Percentiles rank a stretch among this genome's conserved stretches.
Conservation (phyloP, 140 eudicot genomes). For the Ambrosia hybrid region DNA sequence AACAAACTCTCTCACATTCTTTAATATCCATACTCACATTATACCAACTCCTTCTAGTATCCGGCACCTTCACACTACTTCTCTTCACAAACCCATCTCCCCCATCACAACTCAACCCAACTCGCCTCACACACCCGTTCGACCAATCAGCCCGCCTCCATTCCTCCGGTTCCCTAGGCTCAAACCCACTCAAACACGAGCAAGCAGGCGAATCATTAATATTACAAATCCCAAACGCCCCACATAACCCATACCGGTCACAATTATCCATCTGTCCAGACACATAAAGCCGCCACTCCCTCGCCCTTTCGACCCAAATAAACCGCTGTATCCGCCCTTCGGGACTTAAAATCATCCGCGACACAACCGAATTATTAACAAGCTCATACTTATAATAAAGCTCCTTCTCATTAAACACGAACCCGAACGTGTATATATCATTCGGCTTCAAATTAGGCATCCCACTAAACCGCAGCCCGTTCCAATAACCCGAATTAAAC, state of each 20-base stretch:
- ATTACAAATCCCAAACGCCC: conserved; percentile 44
- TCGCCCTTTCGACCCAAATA: conserved; percentile 27
- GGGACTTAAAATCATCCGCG: conserved; percentile 34
- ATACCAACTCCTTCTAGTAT: conserved; percentile 38
- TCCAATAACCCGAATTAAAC: conserved; percentile 47
- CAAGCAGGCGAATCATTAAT: conserved; percentile 39
- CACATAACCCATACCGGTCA: conserved; percentile 46
- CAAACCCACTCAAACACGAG: conserved; percentile 45
- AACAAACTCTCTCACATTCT: conserved; percentile 41
- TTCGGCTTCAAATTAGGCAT: conserved; percentile 43
- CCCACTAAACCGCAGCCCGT: conserved; percentile 47
- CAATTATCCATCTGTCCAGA: conserved; percentile 44
- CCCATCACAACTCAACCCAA: conserved; percentile 30
- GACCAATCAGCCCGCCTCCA: conserved; percentile 50
- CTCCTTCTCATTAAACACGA: conserved; percentile 35
- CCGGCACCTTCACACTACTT: conserved; percentile 48
- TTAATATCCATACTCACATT: conserved; percentile 43
- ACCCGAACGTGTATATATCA: conserved; percentile 40
- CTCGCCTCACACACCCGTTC: conserved; percentile 46
- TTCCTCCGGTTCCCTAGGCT: conserved; percentile 27
- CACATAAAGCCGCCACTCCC: conserved; percentile 31
- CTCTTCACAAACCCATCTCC: conserved; percentile 46
- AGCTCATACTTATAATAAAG: conserved; percentile 51
- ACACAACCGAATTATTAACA: conserved; percentile 17
- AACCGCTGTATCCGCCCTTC: conserved; percentile 31